Evolutionary conservation across 768 basidiomycete species (phyloP), one percentile per base, ranked within the genome.

Genomic region (Boletus reticuloceps): DNA sequence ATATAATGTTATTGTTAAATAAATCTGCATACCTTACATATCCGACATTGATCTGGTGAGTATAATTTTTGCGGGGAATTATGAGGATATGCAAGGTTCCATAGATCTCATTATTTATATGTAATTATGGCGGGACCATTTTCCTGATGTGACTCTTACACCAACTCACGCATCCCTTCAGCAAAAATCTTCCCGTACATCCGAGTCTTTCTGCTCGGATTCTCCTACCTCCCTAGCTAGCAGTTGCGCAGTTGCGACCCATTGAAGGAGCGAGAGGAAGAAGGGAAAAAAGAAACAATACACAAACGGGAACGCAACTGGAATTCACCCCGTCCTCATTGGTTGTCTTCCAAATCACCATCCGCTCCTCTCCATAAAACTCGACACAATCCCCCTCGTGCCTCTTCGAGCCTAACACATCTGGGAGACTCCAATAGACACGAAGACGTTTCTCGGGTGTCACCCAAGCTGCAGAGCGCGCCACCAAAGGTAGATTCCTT

Each of bases 291-390:
- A n/a, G 79, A 76, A 59, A 53, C 70, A 5, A 55, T 62, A n/a
- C 79, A 82, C 38, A 78, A 80, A 59, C 77, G 84, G 47, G 86
- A 88, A 68, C 75, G 83, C 46, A 88, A 88, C 61, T 88, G 85
- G 86, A 84, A 85, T 66, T 79, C 85, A 9, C 83, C 82, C n/a
- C 79, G 76, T 37, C 84, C 82, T 8, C 77, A 74, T 48, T 86
- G 85, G 85, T 65, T 70, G 19, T 59, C 61, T 20, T 51, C 66
- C 27, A 64, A 58, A 51, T 62, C 67, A 7, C 58, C 69, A 13
- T 44, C 64, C 12, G 1, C 53, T 36, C 51, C 61, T 47, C 53
- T 47, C 29, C 43, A 40, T 19, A 56, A 43, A 38, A 17, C 6
- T 45, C 53, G 53, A 29, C 56, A 36, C 38, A 45, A 50, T 34